Percentiles rank a stretch among this genome's conserved stretches.
These are phyloP conservation scores for Vaccinium myrtillus DNA, from an alignment of 148 eudicot genomes.

Conservation along the genomic window DNA sequence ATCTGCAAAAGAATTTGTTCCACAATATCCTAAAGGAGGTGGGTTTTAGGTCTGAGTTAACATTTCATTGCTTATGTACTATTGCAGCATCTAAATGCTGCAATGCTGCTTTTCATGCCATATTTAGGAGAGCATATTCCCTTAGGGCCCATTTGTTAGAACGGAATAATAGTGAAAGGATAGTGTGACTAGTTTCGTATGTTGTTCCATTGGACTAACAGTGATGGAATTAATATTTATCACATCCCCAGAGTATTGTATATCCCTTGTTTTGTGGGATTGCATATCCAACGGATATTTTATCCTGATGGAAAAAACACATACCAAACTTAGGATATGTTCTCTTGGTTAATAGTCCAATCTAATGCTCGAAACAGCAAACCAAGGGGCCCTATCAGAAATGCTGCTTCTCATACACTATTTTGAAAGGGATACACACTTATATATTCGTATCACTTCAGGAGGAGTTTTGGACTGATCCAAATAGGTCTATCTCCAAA, in stretches of 20 bases:
- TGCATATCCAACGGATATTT: background rate
- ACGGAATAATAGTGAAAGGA: background rate
- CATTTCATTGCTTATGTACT: background rate
- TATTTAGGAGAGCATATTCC: background rate
- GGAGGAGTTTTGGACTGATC: constrained; percentile 72
- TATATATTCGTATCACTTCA: constrained; percentile 21
- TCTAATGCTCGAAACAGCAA: background rate
- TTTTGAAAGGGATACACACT: background rate
- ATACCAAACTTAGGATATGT: background rate
- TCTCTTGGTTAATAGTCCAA: background rate
- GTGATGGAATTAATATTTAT: background rate
- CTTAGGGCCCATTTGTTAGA: background rate
- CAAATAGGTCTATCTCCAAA: constrained; percentile 47
- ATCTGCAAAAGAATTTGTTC: constrained; percentile 69
- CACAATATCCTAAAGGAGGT: constrained; percentile 72
- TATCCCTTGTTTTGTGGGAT: background rate
- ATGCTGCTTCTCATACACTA: background rate
- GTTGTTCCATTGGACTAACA: background rate
- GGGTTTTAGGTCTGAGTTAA: constrained; percentile 12
- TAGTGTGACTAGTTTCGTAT: background rate
- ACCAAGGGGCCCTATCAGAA: background rate
- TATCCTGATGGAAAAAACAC: background rate
- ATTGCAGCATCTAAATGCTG: background rate
- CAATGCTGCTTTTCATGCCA: background rate
- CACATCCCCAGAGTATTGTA: background rate